Evolutionary conservation across 345 rosid genomes (phyloP).

Genomic region (Bretschneidera sinensis): DNA sequence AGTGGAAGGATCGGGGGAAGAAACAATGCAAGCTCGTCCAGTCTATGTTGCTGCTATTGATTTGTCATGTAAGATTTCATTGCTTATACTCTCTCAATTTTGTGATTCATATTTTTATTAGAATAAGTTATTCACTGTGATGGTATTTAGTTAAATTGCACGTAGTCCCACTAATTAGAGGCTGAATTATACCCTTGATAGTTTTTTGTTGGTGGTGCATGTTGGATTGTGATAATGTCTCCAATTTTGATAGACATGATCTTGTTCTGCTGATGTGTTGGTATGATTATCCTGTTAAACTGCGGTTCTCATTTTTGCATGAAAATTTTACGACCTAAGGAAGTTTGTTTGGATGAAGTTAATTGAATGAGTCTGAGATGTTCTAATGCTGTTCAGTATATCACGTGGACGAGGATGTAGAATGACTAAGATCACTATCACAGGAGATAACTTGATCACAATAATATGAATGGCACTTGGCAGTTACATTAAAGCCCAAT

Average conservation of each 20-base stretch:
- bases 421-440: neutral
- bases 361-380: neutral
- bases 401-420: neutral
- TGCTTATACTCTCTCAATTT: neutral
- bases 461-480: neutral
- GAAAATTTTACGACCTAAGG: no score
- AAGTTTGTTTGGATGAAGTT: neutral
- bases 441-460: neutral
- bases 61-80: slow-evolving; percentile 65
- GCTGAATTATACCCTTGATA: neutral
- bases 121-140: no score
- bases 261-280: no score
- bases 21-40: slow-evolving; percentile 68
- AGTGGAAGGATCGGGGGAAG: slow-evolving; percentile 82
- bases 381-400: neutral
- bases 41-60: slow-evolving; percentile 98
- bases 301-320: neutral
- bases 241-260: neutral
- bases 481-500: neutral
- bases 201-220: neutral
- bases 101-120: neutral
- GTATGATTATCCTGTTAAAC: neutral
- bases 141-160: neutral
- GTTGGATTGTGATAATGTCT: neutral
- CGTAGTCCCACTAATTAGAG: neutral